Evolutionary conservation across 495 filamentous ascomycete species (phyloP), one percentile per base, ranked within the genome.

Genomic region (Lepidopterella palustris): DNA sequence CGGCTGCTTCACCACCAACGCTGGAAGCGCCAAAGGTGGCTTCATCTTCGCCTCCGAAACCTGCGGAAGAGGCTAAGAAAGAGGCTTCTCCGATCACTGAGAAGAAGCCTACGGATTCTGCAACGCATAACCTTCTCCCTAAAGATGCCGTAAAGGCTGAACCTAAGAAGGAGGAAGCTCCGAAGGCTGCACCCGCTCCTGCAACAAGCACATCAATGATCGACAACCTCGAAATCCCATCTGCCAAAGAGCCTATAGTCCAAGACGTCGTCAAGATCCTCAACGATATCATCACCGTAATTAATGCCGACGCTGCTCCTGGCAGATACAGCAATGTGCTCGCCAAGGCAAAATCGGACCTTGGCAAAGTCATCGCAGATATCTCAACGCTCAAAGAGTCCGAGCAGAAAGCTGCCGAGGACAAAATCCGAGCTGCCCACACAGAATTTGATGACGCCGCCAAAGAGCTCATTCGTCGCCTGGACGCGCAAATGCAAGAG

Each of bases 251-350:
- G 66, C 85, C 89, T 4, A 77, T 96, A 23, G 88, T 97, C 4
- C 90, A 95, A 73, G 89, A 97, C 68, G 77, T 98, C n/a, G 87
- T 93, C 55, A 92, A 88, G 76, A 90, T 93, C 68, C 79, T 97
- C 63, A 98, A 98, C 74, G 88, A 92, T 72, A 87, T 98, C 70
- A 96, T 98, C 70, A 84, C 87, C 1, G 87, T 92, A 28, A 84
- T 97, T 57, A 96, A 96, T 71, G 84, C 87, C 55, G 91, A 95
- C 66, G 83, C 87, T 56, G 77, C 82, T 53, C 80, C 83, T 55
- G 74, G 77, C 62, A 89, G 86, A 71, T 96, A 92, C 73, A 82
- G 79, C 32, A 76, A 79, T 20, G 85, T 89, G 2, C 83, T 98
- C 53, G 72, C 79, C 40, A 87, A 89, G 74, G 93, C 92, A 51